Evolutionary conservation across 1,139 yeast species (phyloP).

Genomic region (Geotrichum carabidarum): DNA sequence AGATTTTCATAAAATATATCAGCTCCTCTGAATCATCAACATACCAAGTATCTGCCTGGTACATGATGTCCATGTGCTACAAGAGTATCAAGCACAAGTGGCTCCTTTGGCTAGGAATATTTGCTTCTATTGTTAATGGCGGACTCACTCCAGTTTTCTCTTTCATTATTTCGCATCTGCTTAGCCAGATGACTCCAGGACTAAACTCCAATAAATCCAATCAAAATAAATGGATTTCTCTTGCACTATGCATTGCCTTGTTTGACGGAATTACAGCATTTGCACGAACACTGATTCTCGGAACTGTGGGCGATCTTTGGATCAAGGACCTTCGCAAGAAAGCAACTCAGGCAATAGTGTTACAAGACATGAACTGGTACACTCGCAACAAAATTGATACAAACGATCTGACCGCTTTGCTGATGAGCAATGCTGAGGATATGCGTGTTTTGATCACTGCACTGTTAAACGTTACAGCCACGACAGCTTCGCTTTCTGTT

Average conservation of each 20-base stretch:
- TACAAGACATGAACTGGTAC: slow-evolving; percentile 57
- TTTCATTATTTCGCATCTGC: slow-evolving; percentile 62
- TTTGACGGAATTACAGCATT: slow-evolving; percentile 58
- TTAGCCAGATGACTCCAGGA: slow-evolving; percentile 34
- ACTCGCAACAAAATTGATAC: slow-evolving; percentile 38
- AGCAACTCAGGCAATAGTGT: slow-evolving; percentile 47
- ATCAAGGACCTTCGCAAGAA: slow-evolving; percentile 49
- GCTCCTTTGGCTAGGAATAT: slow-evolving; percentile 48
- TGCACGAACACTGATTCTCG: slow-evolving; percentile 47
- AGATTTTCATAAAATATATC: slow-evolving; percentile 11
- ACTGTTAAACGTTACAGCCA: slow-evolving; percentile 51
- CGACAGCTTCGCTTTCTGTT: slow-evolving; percentile 49
- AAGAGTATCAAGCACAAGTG: slow-evolving; percentile 33
- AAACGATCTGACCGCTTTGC: slow-evolving; percentile 57
- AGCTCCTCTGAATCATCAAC: slow-evolving; percentile 12
- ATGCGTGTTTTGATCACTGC: slow-evolving; percentile 59
- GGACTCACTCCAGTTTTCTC: slow-evolving; percentile 72
- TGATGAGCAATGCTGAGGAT: slow-evolving; percentile 79
- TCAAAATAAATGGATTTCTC: slow-evolving; percentile 60
- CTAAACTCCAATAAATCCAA: slow-evolving; percentile 29
- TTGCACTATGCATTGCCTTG: slow-evolving; percentile 56
- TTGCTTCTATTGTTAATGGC: slow-evolving; percentile 54
- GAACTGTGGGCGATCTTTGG: slow-evolving; percentile 66
- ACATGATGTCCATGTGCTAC: slow-evolving; percentile 12
- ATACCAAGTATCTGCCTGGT: slow-evolving; percentile 11